Evolutionary conservation across 1,139 yeast species (phyloP), one percentile per base, ranked within the genome.

Genomic region (Debaryomyces fabryi): DNA sequence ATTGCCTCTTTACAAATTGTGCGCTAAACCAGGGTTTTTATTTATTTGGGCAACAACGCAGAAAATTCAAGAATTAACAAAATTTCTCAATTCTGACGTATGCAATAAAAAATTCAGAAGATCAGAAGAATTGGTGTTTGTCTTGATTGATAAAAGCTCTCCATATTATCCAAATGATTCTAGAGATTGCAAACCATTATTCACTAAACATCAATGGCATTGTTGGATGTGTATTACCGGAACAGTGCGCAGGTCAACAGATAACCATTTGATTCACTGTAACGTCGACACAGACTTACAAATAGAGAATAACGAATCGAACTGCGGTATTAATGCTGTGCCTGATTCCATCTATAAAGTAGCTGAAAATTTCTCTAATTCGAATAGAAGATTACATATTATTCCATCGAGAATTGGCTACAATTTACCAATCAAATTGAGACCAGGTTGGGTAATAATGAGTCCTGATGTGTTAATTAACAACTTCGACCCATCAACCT

Each of bases 161-260:
- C 83, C 83, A 1, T 82, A 79, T 59, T 83, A 79, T 56, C 88
- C 89, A 0, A 65, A 64, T n/a, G 63, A 61, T 13, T 55, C 57
- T 23, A 46, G 48, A 4, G 43, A 52, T 18, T 56, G 54, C 18
- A 45, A 47, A 5, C 64, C 70, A 0, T 58, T 74, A 18, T 70
- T 75, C 51, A 66, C 67, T 43, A 67, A 71, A 45, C 77, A 78
- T 44, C 95, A 87, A 61, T 91, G 97, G 97, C 97, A 92, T 67
- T 92, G 97, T 59, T 88, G 96, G 86, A 89, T 92, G 97, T 93
- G 97, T 56, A 87, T 92, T 48, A 91, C 96, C 3, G 97, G 97
- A 5, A 92, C 97, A 0, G 92, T 92, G 10, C 76, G 97, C 60
- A 78, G 97, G 57, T 82, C 96, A 1, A 83, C 86, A 0, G 97